Evolutionary conservation across 306 rosid genomes (phyloP).

Genomic region (Lathyrus aphaca): DNA sequence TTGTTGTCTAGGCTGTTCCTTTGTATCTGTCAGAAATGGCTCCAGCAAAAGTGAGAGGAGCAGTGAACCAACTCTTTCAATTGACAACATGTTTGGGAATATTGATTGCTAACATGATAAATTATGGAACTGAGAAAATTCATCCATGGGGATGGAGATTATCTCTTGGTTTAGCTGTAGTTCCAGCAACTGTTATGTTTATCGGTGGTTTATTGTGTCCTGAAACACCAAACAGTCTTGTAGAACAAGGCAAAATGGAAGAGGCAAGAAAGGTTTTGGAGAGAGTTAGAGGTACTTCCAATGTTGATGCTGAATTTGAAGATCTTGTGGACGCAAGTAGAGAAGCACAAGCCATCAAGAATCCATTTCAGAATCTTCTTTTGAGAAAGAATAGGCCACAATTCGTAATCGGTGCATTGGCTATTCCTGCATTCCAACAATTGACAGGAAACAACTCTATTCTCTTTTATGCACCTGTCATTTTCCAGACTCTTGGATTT

Average conservation of each 20-base stretch:
- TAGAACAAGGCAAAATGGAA: conserved; percentile 71
- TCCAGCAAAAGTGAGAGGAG: conserved; percentile 77
- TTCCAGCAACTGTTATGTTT: conserved; percentile 83
- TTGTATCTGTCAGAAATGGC: conserved; percentile 92
- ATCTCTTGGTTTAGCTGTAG: conserved; percentile 82
- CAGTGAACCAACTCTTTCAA: conserved; percentile 78
- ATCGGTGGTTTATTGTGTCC: conserved; percentile 79
- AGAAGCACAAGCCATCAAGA: conserved; percentile 56
- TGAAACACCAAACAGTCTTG: conserved; percentile 92
- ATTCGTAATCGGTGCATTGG: conserved; percentile 73
- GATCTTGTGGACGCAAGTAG: conserved; percentile 72
- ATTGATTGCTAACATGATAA: conserved; percentile 63
- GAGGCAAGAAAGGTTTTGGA: conserved; percentile 73
- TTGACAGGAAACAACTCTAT: conserved; percentile 87
- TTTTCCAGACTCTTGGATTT: conserved; percentile 81
- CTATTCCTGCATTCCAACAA: conserved; percentile 85
- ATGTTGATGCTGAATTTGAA: conserved; percentile 77
- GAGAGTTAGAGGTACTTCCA: conserved; percentile 71
- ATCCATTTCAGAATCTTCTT: conserved; percentile 68
- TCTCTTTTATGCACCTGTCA: conserved; percentile 86
- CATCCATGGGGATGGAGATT: conserved; percentile 94
- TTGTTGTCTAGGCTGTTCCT: conserved; percentile 76
- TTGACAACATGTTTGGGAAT: conserved; percentile 75
- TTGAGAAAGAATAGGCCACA: conserved; percentile 71
- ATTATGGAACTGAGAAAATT: conserved; percentile 61